These are phyloP conservation scores for Stylonectria norvegica DNA, from an alignment of 2,329 filamentous ascomycete genomes.

Conservation along the genomic window DNA sequence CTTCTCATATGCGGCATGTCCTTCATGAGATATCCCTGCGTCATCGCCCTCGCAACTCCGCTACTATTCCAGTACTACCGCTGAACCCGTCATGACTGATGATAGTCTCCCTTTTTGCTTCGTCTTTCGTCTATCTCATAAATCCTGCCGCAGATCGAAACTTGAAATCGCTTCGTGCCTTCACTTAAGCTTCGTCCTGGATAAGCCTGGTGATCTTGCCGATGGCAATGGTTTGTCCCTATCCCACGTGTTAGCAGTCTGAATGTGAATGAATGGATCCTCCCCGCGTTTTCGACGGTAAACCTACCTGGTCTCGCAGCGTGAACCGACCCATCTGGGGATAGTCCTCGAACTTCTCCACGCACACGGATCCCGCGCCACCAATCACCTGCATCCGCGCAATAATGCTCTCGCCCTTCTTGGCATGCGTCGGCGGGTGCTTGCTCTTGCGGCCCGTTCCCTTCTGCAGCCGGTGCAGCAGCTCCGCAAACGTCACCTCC, in stretches of 20 bases:
- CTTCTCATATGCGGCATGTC: no score
- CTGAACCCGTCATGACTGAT: no score
- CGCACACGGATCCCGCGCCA: constrained; percentile 80
- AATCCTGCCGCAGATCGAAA: no score
- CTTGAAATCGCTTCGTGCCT: no score
- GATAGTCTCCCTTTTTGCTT: no score
- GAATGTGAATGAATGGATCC: background rate
- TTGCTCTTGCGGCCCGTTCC: constrained; percentile 93
- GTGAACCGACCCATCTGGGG: constrained; percentile 91
- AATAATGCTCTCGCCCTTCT: constrained; percentile 78
- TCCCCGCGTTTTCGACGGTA: constrained; percentile 6
- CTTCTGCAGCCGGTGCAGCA: constrained; percentile 94
- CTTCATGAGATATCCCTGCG: no score
- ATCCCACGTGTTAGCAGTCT: constrained; percentile 26
- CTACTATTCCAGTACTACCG: no score
- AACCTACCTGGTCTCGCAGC: constrained; percentile 74
- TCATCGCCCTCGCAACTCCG: no score
- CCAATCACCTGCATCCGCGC: constrained; percentile 85
- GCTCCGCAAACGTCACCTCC: constrained; percentile 84
- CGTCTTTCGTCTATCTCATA: no score
- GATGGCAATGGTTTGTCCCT: constrained; percentile 99
- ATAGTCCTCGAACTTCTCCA: constrained; percentile 95
- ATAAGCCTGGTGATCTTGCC: constrained; percentile 95
- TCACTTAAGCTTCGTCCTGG: constrained; percentile 34
- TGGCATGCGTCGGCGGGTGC: constrained; percentile 86